Conservation (phyloP, 2,329 filamentous ascomycete genomes). For the Venturia asperata region DNA sequence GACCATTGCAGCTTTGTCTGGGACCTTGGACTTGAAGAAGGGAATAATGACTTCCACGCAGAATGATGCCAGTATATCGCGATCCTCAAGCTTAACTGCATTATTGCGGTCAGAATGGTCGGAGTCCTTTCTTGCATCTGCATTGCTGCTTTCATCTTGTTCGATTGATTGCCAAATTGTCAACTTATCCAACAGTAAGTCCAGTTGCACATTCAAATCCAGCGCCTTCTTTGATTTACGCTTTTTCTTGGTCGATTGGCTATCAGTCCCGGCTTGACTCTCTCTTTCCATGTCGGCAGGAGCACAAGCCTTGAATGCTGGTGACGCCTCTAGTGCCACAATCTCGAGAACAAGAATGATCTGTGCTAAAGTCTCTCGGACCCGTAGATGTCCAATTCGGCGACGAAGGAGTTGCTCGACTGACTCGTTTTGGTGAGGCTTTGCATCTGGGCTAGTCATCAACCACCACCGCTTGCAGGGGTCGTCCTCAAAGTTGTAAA, state of each 20-base stretch:
- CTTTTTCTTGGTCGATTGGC: conserved; percentile 26
- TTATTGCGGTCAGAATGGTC: conserved; percentile 4
- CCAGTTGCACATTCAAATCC: conserved; percentile 59
- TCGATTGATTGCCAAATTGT: conserved; percentile 80
- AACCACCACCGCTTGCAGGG: conserved; percentile 65
- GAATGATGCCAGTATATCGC: conserved; percentile 65
- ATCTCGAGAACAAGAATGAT: conserved; percentile 74
- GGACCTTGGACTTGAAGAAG: conserved; percentile 72
- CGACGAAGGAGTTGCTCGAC: conserved; percentile 52
- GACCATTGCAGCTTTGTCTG: conserved; percentile 60
- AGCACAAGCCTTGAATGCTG: conserved; percentile 25
- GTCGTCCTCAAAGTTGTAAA: conserved; percentile 60
- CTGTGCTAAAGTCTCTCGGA: conserved; percentile 72
- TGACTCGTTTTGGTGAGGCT: conserved; percentile 20
- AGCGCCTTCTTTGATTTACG: conserved; percentile 53
- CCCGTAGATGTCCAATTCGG: conserved; percentile 58
- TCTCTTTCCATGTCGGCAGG: not conserved
- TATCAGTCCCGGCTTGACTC: conserved; percentile 22
- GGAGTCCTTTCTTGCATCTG: conserved; percentile 22
- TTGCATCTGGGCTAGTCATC: conserved; percentile 34
- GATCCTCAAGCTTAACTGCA: conserved; percentile 22
- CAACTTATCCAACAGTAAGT: conserved; percentile 68
- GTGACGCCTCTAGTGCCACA: conserved; percentile 55
- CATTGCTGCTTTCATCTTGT: conserved; percentile 43
- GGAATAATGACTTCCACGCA: conserved; percentile 74